Evolutionary conservation across 2,329 filamentous ascomycete genomes (phyloP).

Genomic region (Penicillium sp.): DNA sequence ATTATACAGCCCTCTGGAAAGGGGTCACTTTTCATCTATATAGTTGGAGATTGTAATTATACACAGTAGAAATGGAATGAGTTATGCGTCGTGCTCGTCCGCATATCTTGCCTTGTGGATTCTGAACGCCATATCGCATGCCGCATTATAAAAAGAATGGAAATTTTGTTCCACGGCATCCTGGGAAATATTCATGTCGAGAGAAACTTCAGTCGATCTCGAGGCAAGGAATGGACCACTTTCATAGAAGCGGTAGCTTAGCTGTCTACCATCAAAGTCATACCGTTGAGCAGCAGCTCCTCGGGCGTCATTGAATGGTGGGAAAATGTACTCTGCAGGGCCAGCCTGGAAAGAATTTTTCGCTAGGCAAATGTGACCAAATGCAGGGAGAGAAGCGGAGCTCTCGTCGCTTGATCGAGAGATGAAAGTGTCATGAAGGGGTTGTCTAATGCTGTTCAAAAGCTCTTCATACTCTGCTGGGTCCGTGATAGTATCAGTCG

Average conservation of each 20-base stretch:
- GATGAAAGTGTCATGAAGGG: conserved; percentile 23
- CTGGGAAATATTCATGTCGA: conserved; percentile 29
- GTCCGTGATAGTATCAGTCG: conserved; percentile 6
- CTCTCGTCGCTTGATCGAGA: not conserved
- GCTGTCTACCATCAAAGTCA: conserved; percentile 31
- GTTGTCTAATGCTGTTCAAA: conserved; percentile 22
- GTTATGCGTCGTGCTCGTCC: not conserved
- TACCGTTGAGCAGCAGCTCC: conserved; percentile 32
- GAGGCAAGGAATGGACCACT: conserved; percentile 34
- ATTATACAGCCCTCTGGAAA: conserved; percentile 6
- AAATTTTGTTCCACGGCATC: conserved; percentile 27
- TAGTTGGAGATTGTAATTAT: conserved; percentile 5
- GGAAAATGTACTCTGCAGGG: conserved; percentile 36
- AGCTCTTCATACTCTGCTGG: conserved; percentile 8
- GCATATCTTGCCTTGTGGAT: conserved; percentile 19
- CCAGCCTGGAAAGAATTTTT: conserved; percentile 15
- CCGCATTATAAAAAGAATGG: conserved; percentile 36
- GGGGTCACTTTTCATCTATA: not conserved
- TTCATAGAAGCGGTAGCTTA: conserved; percentile 34
- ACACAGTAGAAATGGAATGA: not conserved
- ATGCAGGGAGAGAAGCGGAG: conserved; percentile 29
- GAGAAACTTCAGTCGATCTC: conserved; percentile 31
- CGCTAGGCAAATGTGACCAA: conserved; percentile 33
- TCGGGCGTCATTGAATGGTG: conserved; percentile 31
- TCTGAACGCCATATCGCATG: conserved; percentile 41